Percentiles rank a stretch among this genome's conserved stretches.
These are phyloP conservation scores for Gaultheria prostrata DNA, from an alignment of 148 eudicot species.

Conservation along the genomic window DNA sequence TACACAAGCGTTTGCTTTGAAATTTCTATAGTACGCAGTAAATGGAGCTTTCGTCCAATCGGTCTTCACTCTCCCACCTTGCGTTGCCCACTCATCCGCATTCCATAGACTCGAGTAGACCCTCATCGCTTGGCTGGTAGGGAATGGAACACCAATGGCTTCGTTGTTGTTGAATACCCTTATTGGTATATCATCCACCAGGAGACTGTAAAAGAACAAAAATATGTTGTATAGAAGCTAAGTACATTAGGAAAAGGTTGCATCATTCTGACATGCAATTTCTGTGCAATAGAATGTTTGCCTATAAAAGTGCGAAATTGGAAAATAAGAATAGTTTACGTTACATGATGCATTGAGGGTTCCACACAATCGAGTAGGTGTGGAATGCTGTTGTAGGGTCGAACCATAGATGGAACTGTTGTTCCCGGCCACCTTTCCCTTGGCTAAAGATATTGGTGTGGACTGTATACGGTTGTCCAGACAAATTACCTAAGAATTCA, in stretches of 20 bases:
- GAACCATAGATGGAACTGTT: background rate
- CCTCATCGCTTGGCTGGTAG: conserved; percentile 14
- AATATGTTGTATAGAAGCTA: background rate
- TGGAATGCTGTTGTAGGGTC: background rate
- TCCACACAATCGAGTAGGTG: conserved; percentile 6
- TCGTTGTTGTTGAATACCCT: conserved; percentile 18
- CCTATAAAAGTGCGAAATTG: background rate
- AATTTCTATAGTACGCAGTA: conserved; percentile 11
- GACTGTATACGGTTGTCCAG: background rate
- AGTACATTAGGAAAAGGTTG: background rate
- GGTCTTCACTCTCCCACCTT: conserved; percentile 24
- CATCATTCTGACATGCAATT: no score
- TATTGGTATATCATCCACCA: conserved; percentile 15
- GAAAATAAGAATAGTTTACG: background rate
- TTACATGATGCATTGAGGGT: background rate
- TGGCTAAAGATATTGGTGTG: background rate
- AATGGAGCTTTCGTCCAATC: conserved; percentile 21
- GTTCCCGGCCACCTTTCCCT: background rate
- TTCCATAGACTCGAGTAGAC: conserved; percentile 19
- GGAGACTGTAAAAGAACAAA: background rate
- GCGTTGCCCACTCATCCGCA: conserved; percentile 26
- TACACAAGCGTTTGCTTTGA: conserved; percentile 1
- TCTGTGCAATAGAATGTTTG: background rate
- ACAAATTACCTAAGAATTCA: conserved; percentile 2
- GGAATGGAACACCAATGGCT: conserved; percentile 11